A percentile compares a stretch with the other conserved stretches of the same genome.
Evolutionary conservation across 164 flowering plant genomes (phyloP).

Genomic region (Pachysandra terminalis): DNA sequence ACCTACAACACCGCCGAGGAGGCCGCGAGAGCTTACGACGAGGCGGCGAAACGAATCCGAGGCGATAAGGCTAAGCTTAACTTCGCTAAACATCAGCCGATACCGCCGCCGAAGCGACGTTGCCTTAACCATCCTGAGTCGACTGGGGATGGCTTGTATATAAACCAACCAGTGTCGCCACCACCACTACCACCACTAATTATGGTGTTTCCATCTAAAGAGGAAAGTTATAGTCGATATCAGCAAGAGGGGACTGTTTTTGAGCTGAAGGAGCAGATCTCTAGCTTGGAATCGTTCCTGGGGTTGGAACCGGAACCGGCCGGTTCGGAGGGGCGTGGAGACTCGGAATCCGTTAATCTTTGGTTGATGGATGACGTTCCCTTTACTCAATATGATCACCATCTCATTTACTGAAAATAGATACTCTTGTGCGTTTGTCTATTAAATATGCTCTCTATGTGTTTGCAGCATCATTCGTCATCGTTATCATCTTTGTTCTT

Average conservation of each 20-base stretch:
- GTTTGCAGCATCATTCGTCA: neutral
- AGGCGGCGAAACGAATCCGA: constrained; percentile 65
- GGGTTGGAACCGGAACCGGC: constrained; percentile 21
- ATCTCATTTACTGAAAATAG: neutral
- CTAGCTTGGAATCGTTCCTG: constrained; percentile 35
- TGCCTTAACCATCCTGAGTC: neutral
- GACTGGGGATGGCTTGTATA: neutral
- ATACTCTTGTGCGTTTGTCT: no score
- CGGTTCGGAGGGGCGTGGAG: neutral
- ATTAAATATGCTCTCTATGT: no score
- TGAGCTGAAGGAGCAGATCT: constrained; percentile 33
- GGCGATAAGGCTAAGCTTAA: constrained; percentile 82
- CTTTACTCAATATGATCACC: constrained; percentile 8
- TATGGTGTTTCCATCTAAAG: neutral
- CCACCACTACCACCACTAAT: no score
- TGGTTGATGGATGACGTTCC: constrained; percentile 30
- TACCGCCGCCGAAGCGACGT: neutral
- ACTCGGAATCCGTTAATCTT: constrained; percentile 16
- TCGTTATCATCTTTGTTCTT: no score
- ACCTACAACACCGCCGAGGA: constrained; percentile 65
- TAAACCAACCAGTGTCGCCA: neutral
- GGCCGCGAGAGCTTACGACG: constrained; percentile 72
- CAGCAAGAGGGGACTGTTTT: neutral
- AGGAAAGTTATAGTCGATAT: neutral
- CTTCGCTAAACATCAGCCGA: constrained; percentile 25